phyloP scores from a whole-genome alignment of 2,329 filamentous ascomycete genomes.

The Torrubiellomyces zombiae region DNA sequence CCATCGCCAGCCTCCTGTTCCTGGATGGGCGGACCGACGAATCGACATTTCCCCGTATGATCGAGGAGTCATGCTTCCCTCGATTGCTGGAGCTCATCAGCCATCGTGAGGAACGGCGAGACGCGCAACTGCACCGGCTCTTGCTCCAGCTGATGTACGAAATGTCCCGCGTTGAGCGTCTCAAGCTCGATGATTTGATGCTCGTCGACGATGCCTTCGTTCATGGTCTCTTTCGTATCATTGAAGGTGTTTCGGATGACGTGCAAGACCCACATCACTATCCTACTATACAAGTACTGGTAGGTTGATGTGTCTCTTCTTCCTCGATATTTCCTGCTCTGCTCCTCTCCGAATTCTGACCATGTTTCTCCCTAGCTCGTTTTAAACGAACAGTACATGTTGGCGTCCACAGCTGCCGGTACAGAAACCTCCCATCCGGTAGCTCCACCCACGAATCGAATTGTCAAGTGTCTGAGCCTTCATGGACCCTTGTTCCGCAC shows the following conservation, averaged over 20 bases:
- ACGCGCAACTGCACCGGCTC: constrained; percentile 59
- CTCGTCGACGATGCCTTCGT: constrained; percentile 72
- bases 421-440: constrained; percentile 19
- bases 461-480: constrained; percentile 77
- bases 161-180: constrained; percentile 80
- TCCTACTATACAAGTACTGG: constrained; percentile 79
- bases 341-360: neutral
- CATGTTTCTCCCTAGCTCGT: constrained; percentile 47
- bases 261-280: constrained; percentile 90
- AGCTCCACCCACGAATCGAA: constrained; percentile 65
- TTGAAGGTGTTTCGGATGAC: constrained; percentile 77
- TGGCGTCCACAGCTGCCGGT: constrained; percentile 42
- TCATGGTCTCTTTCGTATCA: constrained; percentile 66
- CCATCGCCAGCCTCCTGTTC: constrained; percentile 69
- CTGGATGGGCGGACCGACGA: constrained; percentile 74
- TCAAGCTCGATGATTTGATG: constrained; percentile 59
- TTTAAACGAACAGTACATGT: constrained; percentile 96
- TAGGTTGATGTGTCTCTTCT: constrained; percentile 28
- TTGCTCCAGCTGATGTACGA: constrained; percentile 86
- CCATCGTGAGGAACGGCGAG: constrained; percentile 42
- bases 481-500: constrained; percentile 74
- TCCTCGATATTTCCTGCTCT: neutral
- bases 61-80: constrained; percentile 67
- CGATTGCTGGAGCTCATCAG: constrained; percentile 70
- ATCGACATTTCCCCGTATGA: constrained; percentile 70